phyloP scores from a whole-genome alignment of 441 rosid genomes.

The Mallotus repandus region DNA sequence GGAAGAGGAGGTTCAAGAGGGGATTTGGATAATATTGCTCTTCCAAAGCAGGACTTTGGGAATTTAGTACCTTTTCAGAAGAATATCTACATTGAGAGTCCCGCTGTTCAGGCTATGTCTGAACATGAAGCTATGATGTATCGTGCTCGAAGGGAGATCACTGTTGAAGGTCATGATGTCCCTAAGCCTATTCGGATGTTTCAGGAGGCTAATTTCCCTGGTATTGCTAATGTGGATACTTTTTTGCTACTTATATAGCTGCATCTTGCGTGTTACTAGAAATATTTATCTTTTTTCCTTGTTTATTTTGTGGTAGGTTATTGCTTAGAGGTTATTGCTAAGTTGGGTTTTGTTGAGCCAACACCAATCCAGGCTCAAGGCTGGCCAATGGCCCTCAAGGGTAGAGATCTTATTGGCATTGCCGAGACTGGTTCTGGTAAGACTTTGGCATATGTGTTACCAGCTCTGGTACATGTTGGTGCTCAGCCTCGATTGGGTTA shows the following conservation, averaged over 20 bases:
- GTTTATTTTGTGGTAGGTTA: conserved; percentile 40
- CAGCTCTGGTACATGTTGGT: conserved; percentile 85
- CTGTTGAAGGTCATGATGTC: conserved; percentile 82
- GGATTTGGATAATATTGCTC: conserved; percentile 62
- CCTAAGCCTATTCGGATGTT: conserved; percentile 80
- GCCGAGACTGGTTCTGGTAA: conserved; percentile 99
- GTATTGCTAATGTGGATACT: conserved; percentile 31
- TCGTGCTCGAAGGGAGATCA: conserved; percentile 64
- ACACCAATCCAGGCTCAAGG: conserved; percentile 96
- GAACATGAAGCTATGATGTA: conserved; percentile 62
- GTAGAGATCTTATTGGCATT: conserved; percentile 88
- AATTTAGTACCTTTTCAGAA: conserved; percentile 83
- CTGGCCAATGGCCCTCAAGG: conserved; percentile 98
- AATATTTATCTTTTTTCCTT: background rate
- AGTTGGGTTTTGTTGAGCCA: conserved; percentile 90
- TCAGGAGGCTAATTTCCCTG: conserved; percentile 87
- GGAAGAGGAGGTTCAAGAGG: conserved; percentile 52
- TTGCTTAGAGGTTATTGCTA: conserved; percentile 81
- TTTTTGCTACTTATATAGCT: background rate
- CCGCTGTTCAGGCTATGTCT: conserved; percentile 62
- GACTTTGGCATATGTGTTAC: conserved; percentile 90
- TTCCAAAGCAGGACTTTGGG: conserved; percentile 78
- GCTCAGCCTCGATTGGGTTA: conserved; percentile 93
- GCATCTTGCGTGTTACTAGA: no score
- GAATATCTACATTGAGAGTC: conserved; percentile 76